Base-by-base conservation (phyloP, 2,329 filamentous ascomycete species). In the Endoconidiophora laricicola region DNA sequence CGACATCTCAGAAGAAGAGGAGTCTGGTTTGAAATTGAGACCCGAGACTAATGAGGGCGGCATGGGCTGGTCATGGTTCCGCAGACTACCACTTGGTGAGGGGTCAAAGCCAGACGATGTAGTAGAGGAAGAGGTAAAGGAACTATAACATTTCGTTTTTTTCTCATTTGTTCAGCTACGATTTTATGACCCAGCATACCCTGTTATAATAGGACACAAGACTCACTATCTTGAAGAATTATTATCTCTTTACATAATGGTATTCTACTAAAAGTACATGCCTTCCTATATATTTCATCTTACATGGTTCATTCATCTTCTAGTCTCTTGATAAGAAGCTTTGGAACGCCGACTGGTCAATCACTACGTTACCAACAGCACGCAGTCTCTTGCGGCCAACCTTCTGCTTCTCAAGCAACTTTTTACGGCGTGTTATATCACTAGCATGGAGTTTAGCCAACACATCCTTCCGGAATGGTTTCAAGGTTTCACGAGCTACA, bases 391-490 rank as follows among this genome's bases (percentile, higher is more conserved):
- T 95, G 50, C 87, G 74, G 0, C 91, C 91, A 57, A 88, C 88
- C 68, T 98, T 98, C 65, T 98, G 91, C 71, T 90, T 94, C 67
- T 96, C 90, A 9, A 98, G 66, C 56, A 98, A 65, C 65, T 98
- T 98, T 59, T 79, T 76, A 37, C 88, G 75, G 52, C 91, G 71
- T 3, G 79, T 78, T 14, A 94, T 76, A 66, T 98, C 91, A 54
- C 83, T 84, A 0, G 91, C 91, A 61, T 98, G 93, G 50, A 98
- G 69, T 66, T 96, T 96, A 6, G 83, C 81, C 51, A 94, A 67
- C 2, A 98, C 91, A 58, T 98, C 91, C 64, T 98, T 98, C 44
- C 91, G 74, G 65, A 94, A 98, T 0, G 91, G 86, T 69, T 96
- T 96, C 62, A 98, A 81, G 0, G 88, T 95, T 62, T 96, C 91